Conservation (phyloP, 352 stramenopile species). For the Phytopythium aichiense region DNA sequence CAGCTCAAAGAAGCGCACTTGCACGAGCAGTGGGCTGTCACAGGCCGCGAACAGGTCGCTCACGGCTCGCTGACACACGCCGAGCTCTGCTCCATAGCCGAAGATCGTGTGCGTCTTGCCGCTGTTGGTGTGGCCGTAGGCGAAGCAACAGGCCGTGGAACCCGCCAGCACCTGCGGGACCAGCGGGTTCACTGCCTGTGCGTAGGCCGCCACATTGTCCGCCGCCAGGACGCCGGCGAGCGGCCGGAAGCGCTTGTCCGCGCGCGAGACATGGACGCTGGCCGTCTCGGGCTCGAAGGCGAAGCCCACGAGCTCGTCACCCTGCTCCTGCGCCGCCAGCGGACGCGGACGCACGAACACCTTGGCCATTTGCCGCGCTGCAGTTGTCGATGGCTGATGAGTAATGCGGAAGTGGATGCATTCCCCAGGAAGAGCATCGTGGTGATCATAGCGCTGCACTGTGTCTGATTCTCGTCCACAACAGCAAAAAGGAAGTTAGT, state of each 20-base stretch:
- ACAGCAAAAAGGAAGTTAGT: no score
- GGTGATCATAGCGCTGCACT: no score
- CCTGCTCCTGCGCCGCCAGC: slow-evolving; percentile 20
- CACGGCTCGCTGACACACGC: slow-evolving; percentile 35
- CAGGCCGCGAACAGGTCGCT: slow-evolving; percentile 26
- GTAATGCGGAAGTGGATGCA: not conserved
- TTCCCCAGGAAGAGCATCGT: not conserved
- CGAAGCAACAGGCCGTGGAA: slow-evolving; percentile 48
- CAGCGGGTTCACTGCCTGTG: slow-evolving; percentile 26
- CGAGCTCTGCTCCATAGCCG: slow-evolving; percentile 33
- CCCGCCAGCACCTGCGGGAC: slow-evolving; percentile 20
- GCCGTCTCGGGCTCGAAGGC: slow-evolving; percentile 1
- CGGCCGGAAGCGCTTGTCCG: slow-evolving; percentile 21
- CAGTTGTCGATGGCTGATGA: no score
- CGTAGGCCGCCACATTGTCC: slow-evolving; percentile 27
- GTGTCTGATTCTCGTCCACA: no score
- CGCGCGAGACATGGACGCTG: slow-evolving; percentile 1
- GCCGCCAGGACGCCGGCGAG: slow-evolving; percentile 34
- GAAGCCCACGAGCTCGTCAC: slow-evolving; percentile 20
- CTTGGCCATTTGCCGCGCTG: slow-evolving; percentile 21
- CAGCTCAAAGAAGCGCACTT: slow-evolving; percentile 52
- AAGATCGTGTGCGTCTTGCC: slow-evolving; percentile 68
- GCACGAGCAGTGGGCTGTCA: slow-evolving; percentile 19
- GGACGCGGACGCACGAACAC: slow-evolving; percentile 36
- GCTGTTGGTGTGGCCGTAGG: slow-evolving; percentile 54